Percentiles rank a stretch among this genome's conserved stretches.
These are phyloP conservation scores for Boletus rex-veris DNA, from an alignment of 768 basidiomycete genomes.

Conservation along the genomic window DNA sequence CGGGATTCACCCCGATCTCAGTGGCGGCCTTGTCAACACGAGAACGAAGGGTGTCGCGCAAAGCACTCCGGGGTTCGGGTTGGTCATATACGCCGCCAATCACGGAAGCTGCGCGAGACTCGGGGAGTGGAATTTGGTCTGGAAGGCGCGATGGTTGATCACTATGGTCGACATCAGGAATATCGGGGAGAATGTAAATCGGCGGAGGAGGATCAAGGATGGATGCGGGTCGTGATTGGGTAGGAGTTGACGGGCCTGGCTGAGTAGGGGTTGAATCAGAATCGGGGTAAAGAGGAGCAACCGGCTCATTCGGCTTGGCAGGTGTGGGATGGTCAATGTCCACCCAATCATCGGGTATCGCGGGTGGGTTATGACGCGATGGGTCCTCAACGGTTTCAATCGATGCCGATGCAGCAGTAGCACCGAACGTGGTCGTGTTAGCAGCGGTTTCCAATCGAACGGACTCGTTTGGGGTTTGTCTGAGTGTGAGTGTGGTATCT, in stretches of 20 bases:
- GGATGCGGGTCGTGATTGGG: slow-evolving; percentile 15
- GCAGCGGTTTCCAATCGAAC: not conserved
- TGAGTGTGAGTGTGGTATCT: slow-evolving; percentile 8
- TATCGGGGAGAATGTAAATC: slow-evolving; percentile 11
- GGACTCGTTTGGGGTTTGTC: slow-evolving; percentile 12
- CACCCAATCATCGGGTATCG: slow-evolving; percentile 32
- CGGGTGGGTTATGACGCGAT: slow-evolving; percentile 18
- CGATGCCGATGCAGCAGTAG: not conserved
- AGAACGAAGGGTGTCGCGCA: slow-evolving; percentile 13
- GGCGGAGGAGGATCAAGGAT: slow-evolving; percentile 7
- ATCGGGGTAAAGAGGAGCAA: slow-evolving; percentile 4
- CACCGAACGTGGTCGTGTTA: not conserved
- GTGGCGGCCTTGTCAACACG: slow-evolving; percentile 16
- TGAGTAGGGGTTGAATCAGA: not conserved
- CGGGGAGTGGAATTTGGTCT: slow-evolving; percentile 23
- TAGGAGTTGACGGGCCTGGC: not conserved
- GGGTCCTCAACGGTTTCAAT: slow-evolving; percentile 8
- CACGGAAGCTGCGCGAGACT: slow-evolving; percentile 31
- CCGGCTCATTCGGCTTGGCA: slow-evolving; percentile 3
- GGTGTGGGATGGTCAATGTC: slow-evolving; percentile 14
- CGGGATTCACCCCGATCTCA: slow-evolving; percentile 22
- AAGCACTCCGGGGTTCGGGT: slow-evolving; percentile 14
- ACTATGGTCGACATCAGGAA: slow-evolving; percentile 17
- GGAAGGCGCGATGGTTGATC: slow-evolving; percentile 9
- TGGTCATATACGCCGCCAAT: slow-evolving; percentile 27